A percentile compares a stretch with the other conserved stretches of the same genome.
phyloP scores from a whole-genome alignment of 2,329 filamentous ascomycete genomes.

The Leptosphaerulina australis region DNA sequence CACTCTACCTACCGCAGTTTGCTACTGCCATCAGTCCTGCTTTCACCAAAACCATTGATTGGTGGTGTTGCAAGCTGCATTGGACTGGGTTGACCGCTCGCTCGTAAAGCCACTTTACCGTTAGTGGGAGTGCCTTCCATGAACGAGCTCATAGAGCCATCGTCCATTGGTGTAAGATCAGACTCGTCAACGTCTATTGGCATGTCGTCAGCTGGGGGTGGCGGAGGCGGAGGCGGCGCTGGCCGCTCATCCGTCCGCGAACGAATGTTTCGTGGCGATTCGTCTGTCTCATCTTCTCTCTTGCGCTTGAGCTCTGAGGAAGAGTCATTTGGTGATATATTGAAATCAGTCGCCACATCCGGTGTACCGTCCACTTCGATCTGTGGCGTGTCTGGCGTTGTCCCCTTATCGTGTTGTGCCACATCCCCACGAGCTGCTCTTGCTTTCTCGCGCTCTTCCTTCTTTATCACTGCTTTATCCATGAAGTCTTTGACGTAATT shows the following conservation, averaged over 20 bases:
- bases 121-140: constrained; percentile 5
- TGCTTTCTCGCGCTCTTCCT: constrained; percentile 66
- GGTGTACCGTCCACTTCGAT: constrained; percentile 9
- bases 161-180: constrained; percentile 34
- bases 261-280: constrained; percentile 43
- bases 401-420: constrained; percentile 21
- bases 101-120: constrained; percentile 12
- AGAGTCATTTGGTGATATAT: constrained; percentile 36
- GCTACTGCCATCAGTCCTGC: constrained; percentile 12
- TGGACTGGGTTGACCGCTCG: constrained; percentile 36
- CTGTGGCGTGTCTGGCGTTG: constrained; percentile 30
- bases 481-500: constrained; percentile 84
- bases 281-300: constrained; percentile 41
- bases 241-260: constrained; percentile 45
- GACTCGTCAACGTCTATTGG: constrained; percentile 34
- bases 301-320: constrained; percentile 47
- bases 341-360: constrained; percentile 10
- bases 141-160: constrained; percentile 20
- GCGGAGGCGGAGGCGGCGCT: constrained; percentile 51
- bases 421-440: constrained; percentile 52
- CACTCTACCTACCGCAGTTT: not conserved
- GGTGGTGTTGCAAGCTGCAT: constrained; percentile 55
- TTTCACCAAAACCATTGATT: constrained; percentile 39
- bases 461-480: constrained; percentile 78
- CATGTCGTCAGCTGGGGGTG: constrained; percentile 48